Evolutionary conservation across 2,329 filamentous ascomycete genomes (phyloP).

Genomic region (Colletotrichum orbiculare): DNA sequence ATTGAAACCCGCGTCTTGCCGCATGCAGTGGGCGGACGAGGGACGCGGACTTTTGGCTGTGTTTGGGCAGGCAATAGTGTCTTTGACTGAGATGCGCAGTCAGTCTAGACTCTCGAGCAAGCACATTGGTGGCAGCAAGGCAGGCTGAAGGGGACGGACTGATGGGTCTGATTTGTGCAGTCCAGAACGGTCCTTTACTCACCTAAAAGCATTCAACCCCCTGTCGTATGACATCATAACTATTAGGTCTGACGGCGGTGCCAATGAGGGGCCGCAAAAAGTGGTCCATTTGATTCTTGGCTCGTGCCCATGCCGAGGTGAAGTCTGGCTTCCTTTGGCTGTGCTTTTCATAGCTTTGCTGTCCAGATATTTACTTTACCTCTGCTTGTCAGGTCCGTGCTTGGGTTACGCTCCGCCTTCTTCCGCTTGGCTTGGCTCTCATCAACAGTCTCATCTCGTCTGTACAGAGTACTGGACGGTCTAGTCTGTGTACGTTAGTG

Average conservation of each 20-base stretch:
- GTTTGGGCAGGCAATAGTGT: slow-evolving; percentile 5
- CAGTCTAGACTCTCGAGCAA: background rate
- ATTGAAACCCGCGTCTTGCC: slow-evolving; percentile 34
- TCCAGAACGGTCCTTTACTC: slow-evolving; percentile 32
- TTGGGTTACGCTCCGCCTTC: background rate
- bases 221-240: slow-evolving; percentile 21
- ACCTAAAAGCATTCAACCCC: slow-evolving; percentile 22
- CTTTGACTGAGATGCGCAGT: slow-evolving; percentile 1
- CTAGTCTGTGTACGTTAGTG: slow-evolving; percentile 15
- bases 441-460: too few species aligned
- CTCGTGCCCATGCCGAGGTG: slow-evolving; percentile 8
- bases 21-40: slow-evolving; percentile 26
- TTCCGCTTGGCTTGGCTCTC: slow-evolving; percentile 10
- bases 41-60: slow-evolving; percentile 9
- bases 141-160: slow-evolving; percentile 1
- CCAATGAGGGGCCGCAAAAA: slow-evolving; percentile 12
- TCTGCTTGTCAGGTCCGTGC: background rate
- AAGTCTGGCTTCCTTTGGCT: slow-evolving; percentile 4
- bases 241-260: background rate
- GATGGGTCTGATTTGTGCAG: slow-evolving; percentile 18
- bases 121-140: background rate
- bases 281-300: slow-evolving; percentile 7
- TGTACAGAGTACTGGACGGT: too few species aligned
- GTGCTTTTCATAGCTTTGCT: background rate
- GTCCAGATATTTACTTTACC: too few species aligned